Conservation (phyloP, 768 basidiomycete species). For the Mycena latifolia region DNA sequence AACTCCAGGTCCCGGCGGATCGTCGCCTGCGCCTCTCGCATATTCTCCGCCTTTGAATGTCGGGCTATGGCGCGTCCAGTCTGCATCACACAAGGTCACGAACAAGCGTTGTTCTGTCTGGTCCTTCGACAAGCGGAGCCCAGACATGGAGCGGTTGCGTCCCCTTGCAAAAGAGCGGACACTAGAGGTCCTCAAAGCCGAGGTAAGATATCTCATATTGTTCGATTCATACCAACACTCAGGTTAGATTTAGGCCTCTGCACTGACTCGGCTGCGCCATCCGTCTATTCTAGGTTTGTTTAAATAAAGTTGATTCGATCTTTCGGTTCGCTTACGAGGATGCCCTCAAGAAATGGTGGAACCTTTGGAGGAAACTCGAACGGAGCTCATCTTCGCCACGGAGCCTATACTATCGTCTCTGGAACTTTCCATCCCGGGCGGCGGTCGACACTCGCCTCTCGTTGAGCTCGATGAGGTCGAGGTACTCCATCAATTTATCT, state of each 20-base stretch:
- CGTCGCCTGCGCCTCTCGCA: slow-evolving; percentile 54
- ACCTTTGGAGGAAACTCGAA: slow-evolving; percentile 93
- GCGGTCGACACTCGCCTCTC: slow-evolving; percentile 63
- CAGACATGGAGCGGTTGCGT: slow-evolving; percentile 80
- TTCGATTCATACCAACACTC: slow-evolving; percentile 26
- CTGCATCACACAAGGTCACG: slow-evolving; percentile 90
- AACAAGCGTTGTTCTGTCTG: slow-evolving; percentile 91
- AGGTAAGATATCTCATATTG: slow-evolving; percentile 64
- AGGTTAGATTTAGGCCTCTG: slow-evolving; percentile 70
- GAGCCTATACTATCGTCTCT: slow-evolving; percentile 91
- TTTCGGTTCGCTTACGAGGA: slow-evolving; percentile 9
- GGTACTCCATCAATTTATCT: slow-evolving; percentile 56
- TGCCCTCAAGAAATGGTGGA: slow-evolving; percentile 89
- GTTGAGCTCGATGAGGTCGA: slow-evolving; percentile 97
- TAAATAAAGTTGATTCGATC: slow-evolving; percentile 16
- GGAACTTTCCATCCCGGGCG: slow-evolving; percentile 78
- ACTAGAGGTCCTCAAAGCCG: slow-evolving; percentile 89
- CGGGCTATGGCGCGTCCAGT: slow-evolving; percentile 91
- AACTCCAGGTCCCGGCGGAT: slow-evolving; percentile 54
- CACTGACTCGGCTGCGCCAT: slow-evolving; percentile 88
- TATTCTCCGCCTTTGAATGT: slow-evolving; percentile 71
- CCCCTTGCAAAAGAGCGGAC: slow-evolving; percentile 77
- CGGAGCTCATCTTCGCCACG: slow-evolving; percentile 92
- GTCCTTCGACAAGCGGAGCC: slow-evolving; percentile 86
- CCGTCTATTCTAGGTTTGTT: slow-evolving; percentile 88